Percentiles rank a stretch among this genome's conserved stretches.
Evolutionary conservation across 2,329 filamentous ascomycete genomes (phyloP).

Genomic region (Furcasterigmium furcatum): DNA sequence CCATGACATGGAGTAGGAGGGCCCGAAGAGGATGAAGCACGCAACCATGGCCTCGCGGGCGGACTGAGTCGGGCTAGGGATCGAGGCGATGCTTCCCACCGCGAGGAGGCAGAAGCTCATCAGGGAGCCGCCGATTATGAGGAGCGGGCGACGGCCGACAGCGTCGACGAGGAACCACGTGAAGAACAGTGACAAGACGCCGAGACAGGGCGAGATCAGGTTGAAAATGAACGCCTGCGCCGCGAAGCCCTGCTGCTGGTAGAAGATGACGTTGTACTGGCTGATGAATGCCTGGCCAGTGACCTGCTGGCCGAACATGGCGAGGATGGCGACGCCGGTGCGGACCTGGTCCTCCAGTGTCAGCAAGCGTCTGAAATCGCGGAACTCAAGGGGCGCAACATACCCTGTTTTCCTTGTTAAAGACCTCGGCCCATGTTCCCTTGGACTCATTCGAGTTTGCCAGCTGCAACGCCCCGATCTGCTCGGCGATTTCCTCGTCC

Average conservation of each 20-base stretch:
- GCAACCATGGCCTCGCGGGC: constrained; percentile 16
- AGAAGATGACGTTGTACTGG: constrained; percentile 35
- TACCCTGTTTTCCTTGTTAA: constrained; percentile 12
- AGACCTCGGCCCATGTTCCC: constrained; percentile 18
- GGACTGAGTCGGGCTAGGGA: constrained; percentile 3
- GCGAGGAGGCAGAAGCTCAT: constrained; percentile 19
- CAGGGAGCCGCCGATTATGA: constrained; percentile 16
- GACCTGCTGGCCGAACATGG: no score
- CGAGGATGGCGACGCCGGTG: constrained; percentile 19
- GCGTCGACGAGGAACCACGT: constrained; percentile 20
- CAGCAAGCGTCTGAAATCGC: no score
- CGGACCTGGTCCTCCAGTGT: no score
- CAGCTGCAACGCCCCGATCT: constrained; percentile 15
- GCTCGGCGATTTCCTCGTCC: constrained; percentile 18
- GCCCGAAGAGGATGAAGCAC: constrained; percentile 18
- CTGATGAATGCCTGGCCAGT: constrained; percentile 20
- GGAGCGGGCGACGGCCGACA: constrained; percentile 17
- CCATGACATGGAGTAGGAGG: constrained; percentile 21
- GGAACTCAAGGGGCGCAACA: no score
- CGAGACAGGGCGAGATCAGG: no score
- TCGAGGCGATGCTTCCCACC: constrained; percentile 14
- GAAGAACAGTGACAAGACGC: no score
- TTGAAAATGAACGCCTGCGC: constrained; percentile 19
- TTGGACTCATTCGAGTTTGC: constrained; percentile 14
- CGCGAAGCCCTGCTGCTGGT: constrained; percentile 27